Conservation (phyloP, 208 protist genomes). For the Balamuthia mandrillaris region DNA sequence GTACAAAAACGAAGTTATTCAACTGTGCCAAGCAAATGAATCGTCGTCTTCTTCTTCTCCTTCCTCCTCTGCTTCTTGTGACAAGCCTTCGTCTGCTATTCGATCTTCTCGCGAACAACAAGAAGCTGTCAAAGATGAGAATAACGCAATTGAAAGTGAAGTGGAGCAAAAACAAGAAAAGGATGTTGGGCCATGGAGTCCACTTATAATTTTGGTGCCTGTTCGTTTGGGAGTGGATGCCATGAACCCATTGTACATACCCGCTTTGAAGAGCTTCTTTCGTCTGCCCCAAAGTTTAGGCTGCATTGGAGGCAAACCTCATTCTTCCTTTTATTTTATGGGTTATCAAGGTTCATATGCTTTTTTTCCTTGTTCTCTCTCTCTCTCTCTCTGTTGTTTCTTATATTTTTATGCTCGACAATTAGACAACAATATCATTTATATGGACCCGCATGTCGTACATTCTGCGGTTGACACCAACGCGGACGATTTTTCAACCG, state of each 20-base stretch:
- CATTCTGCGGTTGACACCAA: not conserved
- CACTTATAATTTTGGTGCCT: constrained; percentile 52
- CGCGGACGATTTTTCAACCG: not conserved
- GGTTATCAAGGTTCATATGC: constrained; percentile 40
- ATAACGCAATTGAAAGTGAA: not conserved
- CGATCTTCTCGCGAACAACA: not conserved
- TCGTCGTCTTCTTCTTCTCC: too few species aligned
- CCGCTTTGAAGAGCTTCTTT: constrained; percentile 7
- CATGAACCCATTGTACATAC: constrained; percentile 43
- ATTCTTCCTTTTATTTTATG: constrained; percentile 55
- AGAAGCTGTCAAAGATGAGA: not conserved
- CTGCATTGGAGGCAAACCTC: constrained; percentile 55
- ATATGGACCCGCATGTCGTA: constrained; percentile 25
- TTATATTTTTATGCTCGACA: not conserved
- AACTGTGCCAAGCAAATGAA: too few species aligned
- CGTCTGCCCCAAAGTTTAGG: constrained; percentile 44
- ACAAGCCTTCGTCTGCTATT: not conserved
- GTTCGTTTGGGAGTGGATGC: constrained; percentile 47
- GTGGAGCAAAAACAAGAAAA: not conserved
- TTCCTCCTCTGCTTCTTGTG: not conserved
- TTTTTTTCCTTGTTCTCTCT: not conserved
- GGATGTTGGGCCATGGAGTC: constrained; percentile 36
- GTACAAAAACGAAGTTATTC: not conserved
- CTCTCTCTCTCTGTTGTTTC: not conserved
- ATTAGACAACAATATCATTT: constrained; percentile 15